Base-by-base conservation (phyloP, 2,329 filamentous ascomycete species). In the Penicillium sp. region DNA sequence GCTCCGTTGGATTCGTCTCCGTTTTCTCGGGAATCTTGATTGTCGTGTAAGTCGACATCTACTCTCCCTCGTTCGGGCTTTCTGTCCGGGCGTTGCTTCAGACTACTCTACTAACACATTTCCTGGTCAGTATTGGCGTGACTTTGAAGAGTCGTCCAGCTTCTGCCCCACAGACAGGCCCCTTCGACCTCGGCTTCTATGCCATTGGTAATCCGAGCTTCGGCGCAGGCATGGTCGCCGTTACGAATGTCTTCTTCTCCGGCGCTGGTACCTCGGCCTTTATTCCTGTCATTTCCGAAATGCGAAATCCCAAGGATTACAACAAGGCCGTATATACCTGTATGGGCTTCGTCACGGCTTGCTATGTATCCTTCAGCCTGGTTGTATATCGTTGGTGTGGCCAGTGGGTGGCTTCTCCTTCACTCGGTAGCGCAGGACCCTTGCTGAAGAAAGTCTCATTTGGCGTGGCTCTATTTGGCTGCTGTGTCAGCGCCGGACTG, bases 201-300 rank as follows among this genome's bases (percentile, higher is more conserved):
- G 77, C 77, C 12, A 80, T 86, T 57, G 80, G 76, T 7, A 70
- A 81, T 61, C 83, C 84, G 0, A 78, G 74, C 20, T 87, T 87
- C 86, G 26, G 5, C 5, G 26, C 26, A 9, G 26, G 26, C 5
- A 30, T 30, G 26, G 26, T 30, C 9, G 26, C 26, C 5, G 5
- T 9, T 5, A 5, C 26, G 9, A 30, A 5, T 9, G 9, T 30
- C 5, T 30, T 30, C 69, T 79, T 81, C 56, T 83, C 82, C 2
- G 79, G 77, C 6, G 81, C 83, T 0, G 82, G 80, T 18, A 85
- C 83, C 0, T 81, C 79, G 0, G 82, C 82, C 1, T 87, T 86
- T 64, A 70, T 87, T 1, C 83, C 83, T 4, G 82, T 88, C 57
- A 87, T 87, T 53, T 82, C 80, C 0, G 85, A 88, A 71, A 88